Base-by-base conservation (phyloP, 2,329 filamentous ascomycete species). In the Aureobasidium vineae region DNA sequence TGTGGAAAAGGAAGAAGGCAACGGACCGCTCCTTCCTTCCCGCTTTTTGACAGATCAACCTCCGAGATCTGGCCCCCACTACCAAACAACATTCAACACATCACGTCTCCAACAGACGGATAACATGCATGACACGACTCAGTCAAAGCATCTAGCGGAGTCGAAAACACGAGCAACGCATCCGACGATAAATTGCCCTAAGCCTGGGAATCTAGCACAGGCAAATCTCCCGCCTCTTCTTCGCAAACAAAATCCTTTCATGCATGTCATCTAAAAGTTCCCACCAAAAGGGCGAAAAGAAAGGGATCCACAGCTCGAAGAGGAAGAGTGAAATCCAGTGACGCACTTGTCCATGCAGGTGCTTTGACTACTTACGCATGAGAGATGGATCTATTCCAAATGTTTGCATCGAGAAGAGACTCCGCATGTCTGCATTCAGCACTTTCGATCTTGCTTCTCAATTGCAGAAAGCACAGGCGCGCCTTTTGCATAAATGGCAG, bases 1-100 rank as follows among this genome's bases (percentile, higher is more conserved):
- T 13, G 41, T 36, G n/a, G 28, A 41, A 16, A 23, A 19, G 11
- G 33, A 28, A 61, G 21, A 49, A 49, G 57, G 57, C 57, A 49
- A 45, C 54, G 54, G 57, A 61, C 57, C 57, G 57, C 57, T 47
- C 57, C 57, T 43, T 41, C 53, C 53, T 49, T 60, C 57, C 57
- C 57, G 57, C 57, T 36, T 60, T 47, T 47, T 49, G 43, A 49
- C 41, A 36, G 57, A 61, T 49, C 43, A 36, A 41, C 16, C 16
- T 3, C 5, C 40, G 23, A 31, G 7, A 31, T 49, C n/a, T 47
- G 19, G 28, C 41, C 41, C 41, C 57, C 28, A 61, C 28, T 43
- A 38, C 16, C 38, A 40, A 43, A 33, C 21, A 11, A 19, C 38
- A 59, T 8, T 56, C 21, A 26, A 36, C 15, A n/a, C 36, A 6